Percentiles rank a stretch among this genome's conserved stretches.
phyloP scores from a whole-genome alignment of 2,329 filamentous ascomycete genomes.

The Camillea tinctor region DNA sequence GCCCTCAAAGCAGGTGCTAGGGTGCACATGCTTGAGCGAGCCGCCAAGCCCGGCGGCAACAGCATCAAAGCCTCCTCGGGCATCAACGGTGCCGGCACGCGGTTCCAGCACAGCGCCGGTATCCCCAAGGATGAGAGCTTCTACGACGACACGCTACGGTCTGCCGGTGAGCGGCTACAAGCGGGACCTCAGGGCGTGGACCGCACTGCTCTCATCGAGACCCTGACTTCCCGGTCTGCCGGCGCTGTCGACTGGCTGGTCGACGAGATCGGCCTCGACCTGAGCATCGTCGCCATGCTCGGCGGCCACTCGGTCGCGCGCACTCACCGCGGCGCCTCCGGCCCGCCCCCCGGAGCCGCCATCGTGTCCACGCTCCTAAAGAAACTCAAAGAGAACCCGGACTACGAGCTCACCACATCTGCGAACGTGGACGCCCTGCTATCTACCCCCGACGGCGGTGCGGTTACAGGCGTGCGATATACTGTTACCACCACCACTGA shows the following conservation, averaged over 20 bases:
- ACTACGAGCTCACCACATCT: conserved; percentile 52
- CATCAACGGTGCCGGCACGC: conserved; percentile 62
- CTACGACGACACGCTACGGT: conserved; percentile 47
- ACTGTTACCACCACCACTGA: conserved; percentile 1
- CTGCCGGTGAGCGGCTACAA: conserved; percentile 47
- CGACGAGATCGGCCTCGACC: conserved; percentile 56
- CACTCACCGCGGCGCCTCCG: conserved; percentile 57
- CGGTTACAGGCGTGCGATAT: conserved; percentile 55
- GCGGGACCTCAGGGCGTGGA: conserved; percentile 28
- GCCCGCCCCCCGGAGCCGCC: conserved; percentile 56
- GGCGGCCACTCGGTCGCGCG: conserved; percentile 57
- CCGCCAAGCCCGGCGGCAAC: conserved; percentile 60
- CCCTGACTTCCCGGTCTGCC: conserved; percentile 47
- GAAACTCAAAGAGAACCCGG: conserved; percentile 45
- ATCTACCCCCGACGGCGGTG: conserved; percentile 22
- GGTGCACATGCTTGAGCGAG: conserved; percentile 59
- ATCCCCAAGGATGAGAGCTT: conserved; percentile 53
- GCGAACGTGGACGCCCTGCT: conserved; percentile 52
- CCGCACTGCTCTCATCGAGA: conserved; percentile 45
- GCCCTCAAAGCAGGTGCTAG: conserved; percentile 51
- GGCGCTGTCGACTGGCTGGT: conserved; percentile 56
- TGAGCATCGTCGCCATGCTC: conserved; percentile 56
- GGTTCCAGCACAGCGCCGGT: conserved; percentile 48
- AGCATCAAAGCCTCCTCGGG: conserved; percentile 67
- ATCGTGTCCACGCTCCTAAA: conserved; percentile 56